These are phyloP conservation scores for Leccinum ochraceum DNA, from an alignment of 768 basidiomycete species.

Conservation along the genomic window DNA sequence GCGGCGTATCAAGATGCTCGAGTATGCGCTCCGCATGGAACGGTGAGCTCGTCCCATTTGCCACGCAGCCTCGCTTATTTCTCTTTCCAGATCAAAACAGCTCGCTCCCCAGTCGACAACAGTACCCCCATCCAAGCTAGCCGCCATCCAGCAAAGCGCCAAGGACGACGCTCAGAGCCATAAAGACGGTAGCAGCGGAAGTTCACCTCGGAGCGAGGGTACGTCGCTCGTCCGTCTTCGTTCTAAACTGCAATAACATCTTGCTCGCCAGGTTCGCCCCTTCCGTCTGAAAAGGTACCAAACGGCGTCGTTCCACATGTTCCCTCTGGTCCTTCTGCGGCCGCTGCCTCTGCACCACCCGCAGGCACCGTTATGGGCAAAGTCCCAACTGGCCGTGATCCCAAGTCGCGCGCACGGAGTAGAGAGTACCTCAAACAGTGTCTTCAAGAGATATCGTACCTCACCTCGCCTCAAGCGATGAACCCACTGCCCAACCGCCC, in stretches of 20 bases:
- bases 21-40: constrained; percentile 95
- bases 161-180: constrained; percentile 75
- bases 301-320: constrained; percentile 61
- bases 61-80: constrained; percentile 8
- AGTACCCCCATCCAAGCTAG: constrained; percentile 66
- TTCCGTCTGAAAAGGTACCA: constrained; percentile 65
- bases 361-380: constrained; percentile 57
- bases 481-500: constrained; percentile 93
- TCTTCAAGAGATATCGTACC: constrained; percentile 95
- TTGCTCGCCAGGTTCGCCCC: constrained; percentile 62
- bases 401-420: constrained; percentile 93
- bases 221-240: constrained; percentile 12
- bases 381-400: constrained; percentile 82
- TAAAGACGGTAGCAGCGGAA: constrained; percentile 77
- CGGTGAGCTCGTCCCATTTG: constrained; percentile 54
- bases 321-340: constrained; percentile 48
- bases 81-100: constrained; percentile 72
- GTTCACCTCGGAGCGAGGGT: constrained; percentile 89
- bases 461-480: constrained; percentile 96
- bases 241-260: constrained; percentile 6
- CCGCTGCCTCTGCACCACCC: constrained; percentile 31
- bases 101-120: constrained; percentile 56
- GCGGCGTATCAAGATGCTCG: constrained; percentile 98
- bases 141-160: constrained; percentile 57
- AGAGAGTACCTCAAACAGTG: constrained; percentile 99